Evolutionary conservation across 2,329 filamentous ascomycete species (phyloP), one percentile per base, ranked within the genome.

Genomic region (Colletotrichum filicis): DNA sequence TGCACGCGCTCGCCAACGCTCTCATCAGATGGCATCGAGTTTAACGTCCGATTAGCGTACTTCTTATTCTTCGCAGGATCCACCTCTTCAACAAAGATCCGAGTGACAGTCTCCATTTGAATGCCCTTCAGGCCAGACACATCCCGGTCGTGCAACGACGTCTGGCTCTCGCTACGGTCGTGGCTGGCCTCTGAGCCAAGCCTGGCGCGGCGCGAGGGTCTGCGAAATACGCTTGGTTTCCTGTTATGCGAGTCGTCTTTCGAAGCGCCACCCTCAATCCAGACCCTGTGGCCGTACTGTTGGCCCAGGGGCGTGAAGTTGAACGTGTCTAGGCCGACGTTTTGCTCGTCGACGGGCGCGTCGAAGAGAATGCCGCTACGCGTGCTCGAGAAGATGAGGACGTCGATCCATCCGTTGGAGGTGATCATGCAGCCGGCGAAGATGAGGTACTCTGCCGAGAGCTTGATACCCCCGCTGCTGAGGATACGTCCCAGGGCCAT

Each of bases 401-500:
- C 82, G 37, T 85, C 84, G 8, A 85, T 66, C 81, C 82, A 86
- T 5, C 86, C 86, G 75, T 87, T 88, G 64, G 81, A 84, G 0
- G 83, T 82, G 24, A 90, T 86, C 73, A 91, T 84, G 0, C 85
- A 83, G 3, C 88, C 89, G 0, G 88, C 86, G 2, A 85, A 78
- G 78, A 84, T 85, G 78, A 88, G 89, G 76, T 87, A 90, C 0
- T 77, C 76, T 1, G 87, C 79, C 0, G 87, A 83, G 19, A 89
- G 82, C 0, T 80, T 56, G n/a, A 81, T 77, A 2, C 87, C 86
- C 0, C 86, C 83, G 85, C 91, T 90, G 56, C 85, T 84, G 57
- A 86, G 85, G 79, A 92, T 89, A 65, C 90, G 86, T n/a, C 89
- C 88, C 0, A 88, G 83, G 12, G 89, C 90, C 2, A 92, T 82